Evolutionary conservation across 139 green algal species (phyloP).

Genomic region (Desmodesmus armatus): DNA sequence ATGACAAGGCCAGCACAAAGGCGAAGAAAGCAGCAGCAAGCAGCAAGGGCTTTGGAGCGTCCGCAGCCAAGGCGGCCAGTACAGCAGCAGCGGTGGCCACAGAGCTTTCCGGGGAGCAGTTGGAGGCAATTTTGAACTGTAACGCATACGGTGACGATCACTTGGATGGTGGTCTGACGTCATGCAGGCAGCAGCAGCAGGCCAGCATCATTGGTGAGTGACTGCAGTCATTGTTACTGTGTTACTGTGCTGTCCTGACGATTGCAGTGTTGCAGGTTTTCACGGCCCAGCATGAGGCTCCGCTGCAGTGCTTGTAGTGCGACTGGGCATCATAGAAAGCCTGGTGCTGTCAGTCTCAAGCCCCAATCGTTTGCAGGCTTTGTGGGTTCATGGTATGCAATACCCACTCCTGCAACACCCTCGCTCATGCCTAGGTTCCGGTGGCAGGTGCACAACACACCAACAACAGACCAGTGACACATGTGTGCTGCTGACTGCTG

Average conservation of each 20-base stretch:
- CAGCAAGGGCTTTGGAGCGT: conserved; percentile 36
- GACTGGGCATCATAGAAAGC: too few species aligned
- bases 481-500: not conserved
- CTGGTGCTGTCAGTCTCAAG: too few species aligned
- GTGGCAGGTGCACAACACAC: not conserved
- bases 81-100: conserved; percentile 2
- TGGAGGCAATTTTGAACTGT: not conserved
- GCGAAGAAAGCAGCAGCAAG: conserved; percentile 10
- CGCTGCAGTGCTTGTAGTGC: too few species aligned
- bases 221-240: too few species aligned
- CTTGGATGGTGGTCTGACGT: not conserved
- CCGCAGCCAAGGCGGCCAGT: not conserved
- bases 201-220: conserved; percentile 20
- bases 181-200: conserved; percentile 8
- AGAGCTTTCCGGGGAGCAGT: conserved; percentile 3
- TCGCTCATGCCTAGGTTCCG: not conserved
- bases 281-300: too few species aligned
- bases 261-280: too few species aligned
- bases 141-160: conserved; percentile 37
- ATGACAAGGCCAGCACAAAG: conserved; percentile 21
- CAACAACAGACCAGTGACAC: too few species aligned
- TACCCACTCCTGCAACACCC: too few species aligned
- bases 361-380: too few species aligned
- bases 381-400: too few species aligned
- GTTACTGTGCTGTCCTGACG: too few species aligned